These are phyloP conservation scores for Pythium brassicae DNA, from an alignment of 352 stramenopile species.

Conservation along the genomic window DNA sequence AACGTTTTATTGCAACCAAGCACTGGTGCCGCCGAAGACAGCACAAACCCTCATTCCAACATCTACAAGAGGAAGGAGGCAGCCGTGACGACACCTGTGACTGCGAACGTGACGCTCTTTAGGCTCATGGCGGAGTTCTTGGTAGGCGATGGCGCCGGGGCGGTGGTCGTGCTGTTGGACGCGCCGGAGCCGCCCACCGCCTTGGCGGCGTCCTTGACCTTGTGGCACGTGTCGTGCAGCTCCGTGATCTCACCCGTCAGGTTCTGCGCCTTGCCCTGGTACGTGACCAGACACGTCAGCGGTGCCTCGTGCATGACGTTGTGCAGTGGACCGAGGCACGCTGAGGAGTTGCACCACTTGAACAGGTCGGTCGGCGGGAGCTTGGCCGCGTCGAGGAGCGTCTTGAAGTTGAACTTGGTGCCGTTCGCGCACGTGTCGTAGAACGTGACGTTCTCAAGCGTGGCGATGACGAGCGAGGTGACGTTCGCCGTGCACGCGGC, in stretches of 20 bases:
- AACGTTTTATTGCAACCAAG: no score
- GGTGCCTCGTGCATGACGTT: constrained; percentile 31
- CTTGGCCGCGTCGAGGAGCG: constrained; percentile 40
- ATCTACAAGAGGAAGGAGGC: constrained; percentile 12
- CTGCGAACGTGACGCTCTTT: constrained; percentile 3
- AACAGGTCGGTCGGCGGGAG: constrained; percentile 42
- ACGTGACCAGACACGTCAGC: constrained; percentile 39
- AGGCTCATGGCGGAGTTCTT: constrained; percentile 1
- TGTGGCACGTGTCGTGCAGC: constrained; percentile 53
- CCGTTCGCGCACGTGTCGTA: constrained; percentile 45
- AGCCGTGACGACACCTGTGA: background rate
- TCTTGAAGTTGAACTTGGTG: constrained; percentile 43
- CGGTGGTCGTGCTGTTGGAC: background rate
- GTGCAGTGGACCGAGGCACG: constrained; percentile 57
- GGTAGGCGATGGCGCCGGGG: constrained; percentile 3
- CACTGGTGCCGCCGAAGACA: no score
- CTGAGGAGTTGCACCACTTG: constrained; percentile 47
- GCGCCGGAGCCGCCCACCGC: background rate
- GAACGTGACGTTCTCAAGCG: constrained; percentile 43
- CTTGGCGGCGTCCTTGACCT: constrained; percentile 13
- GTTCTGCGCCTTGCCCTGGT: constrained; percentile 34
- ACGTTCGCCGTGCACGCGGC: constrained; percentile 28
- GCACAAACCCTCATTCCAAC: no score
- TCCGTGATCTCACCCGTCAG: constrained; percentile 30
- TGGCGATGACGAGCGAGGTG: constrained; percentile 26